Base-by-base conservation (phyloP, 1,139 yeast genomes). In the Lodderomyces oxycetoniae region DNA sequence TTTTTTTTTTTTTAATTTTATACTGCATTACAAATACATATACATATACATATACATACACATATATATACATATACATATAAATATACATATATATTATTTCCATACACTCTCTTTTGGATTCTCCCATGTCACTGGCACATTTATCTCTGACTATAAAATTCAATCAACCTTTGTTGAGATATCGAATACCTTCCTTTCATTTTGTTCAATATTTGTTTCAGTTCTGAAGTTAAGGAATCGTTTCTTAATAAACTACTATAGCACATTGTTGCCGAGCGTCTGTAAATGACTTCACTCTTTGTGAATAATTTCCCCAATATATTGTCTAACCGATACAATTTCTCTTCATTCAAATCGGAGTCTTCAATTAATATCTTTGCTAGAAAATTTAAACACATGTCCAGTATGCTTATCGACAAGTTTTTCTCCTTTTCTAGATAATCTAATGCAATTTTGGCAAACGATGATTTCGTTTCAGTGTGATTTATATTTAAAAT, bases 241-340 rank as follows among this genome's bases (percentile, higher is more conserved):
- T 50, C 45, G 3, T 58, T 53, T 30, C 47, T 53, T 30, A 61
- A 37, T 30, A 66, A 38, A 31, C 50, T 55, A 4, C 74, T 68
- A 40, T 68, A 73, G n/a, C 60, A 57, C 31, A 67, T 56, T 9
- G 68, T 58, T 1, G 67, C 66, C 15, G 50, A 43, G 38, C 74
- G 54, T 41, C 77, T 52, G 5, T 70, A 49, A 26, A 63, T 69
- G 7, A 68, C 68, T 15, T 59, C 61, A 1, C 49, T 51, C 38
- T 58, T 54, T 10, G 50, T 44, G 32, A 71, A 45, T 32, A 50
- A 57, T 9, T 41, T 45, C 28, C 50, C 47, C 10, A 68, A 48
- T 1, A 49, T 47, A 0, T 44, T 43, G 44, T 67, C 71, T 13
- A 69, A 33, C 22, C 43, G 32, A 13, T 17, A 30, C 4, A 30